A percentile compares a stretch with the other conserved stretches of the same genome.
phyloP scores from a whole-genome alignment of 495 filamentous ascomycete genomes.

The Cladorrhinum samala region DNA sequence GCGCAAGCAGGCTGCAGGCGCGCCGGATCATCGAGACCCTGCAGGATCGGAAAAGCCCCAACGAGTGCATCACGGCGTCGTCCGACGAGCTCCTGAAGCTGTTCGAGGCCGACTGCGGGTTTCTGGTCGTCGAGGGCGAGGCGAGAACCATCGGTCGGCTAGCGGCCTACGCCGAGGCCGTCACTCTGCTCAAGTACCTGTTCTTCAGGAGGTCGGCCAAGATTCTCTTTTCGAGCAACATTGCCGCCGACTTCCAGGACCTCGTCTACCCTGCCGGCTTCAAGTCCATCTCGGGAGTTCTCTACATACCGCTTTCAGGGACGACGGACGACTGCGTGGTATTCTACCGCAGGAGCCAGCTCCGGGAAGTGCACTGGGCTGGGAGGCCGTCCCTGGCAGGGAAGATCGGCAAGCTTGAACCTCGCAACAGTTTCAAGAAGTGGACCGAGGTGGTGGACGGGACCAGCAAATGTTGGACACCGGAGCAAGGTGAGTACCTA shows the following conservation, averaged over 20 bases:
- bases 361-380: conserved; percentile 74
- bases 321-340: conserved; percentile 72
- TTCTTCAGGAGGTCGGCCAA: conserved; percentile 59
- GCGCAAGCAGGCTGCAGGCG: conserved; percentile 66
- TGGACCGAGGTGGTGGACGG: conserved; percentile 63
- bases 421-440: conserved; percentile 60
- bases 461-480: conserved; percentile 59
- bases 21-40: conserved; percentile 62
- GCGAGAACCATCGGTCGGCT: conserved; percentile 69
- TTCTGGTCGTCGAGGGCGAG: conserved; percentile 70
- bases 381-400: conserved; percentile 67
- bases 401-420: conserved; percentile 59
- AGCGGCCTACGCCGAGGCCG: conserved; percentile 62
- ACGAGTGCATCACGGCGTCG: conserved; percentile 76
- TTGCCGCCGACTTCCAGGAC: conserved; percentile 66
- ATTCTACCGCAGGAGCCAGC: conserved; percentile 68
- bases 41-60: conserved; percentile 65
- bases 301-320: conserved; percentile 67
- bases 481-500: conserved; percentile 36
- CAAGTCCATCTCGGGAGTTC: conserved; percentile 61
- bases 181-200: conserved; percentile 72
- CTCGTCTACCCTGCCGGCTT: conserved; percentile 67
- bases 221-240: conserved; percentile 63
- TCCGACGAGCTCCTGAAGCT: conserved; percentile 74
- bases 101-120: conserved; percentile 74